phyloP scores from a whole-genome alignment of 139 green algal genomes.

The Coelastrella sp. region DNA sequence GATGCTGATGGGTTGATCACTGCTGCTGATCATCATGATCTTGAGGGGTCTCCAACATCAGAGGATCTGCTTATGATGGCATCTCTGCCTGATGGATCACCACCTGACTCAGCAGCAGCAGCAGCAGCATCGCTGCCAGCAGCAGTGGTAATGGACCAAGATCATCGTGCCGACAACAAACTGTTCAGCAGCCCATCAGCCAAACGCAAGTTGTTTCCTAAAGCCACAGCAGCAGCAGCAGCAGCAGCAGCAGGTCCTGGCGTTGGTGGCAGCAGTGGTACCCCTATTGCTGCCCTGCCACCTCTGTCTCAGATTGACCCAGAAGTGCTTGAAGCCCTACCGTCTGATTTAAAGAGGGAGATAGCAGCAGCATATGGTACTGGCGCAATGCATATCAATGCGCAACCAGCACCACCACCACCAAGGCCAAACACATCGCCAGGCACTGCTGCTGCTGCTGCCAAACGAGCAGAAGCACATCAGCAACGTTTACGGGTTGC shows the following conservation, averaged over 20 bases:
- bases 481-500: slow-evolving; percentile 7
- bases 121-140: slow-evolving; percentile 34
- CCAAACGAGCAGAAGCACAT: not conserved
- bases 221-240: slow-evolving; percentile 7
- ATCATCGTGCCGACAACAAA: not conserved
- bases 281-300: slow-evolving; percentile 52
- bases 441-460: not conserved
- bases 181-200: not conserved
- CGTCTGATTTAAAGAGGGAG: slow-evolving; percentile 71
- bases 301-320: slow-evolving; percentile 76
- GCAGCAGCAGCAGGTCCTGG: slow-evolving; percentile 1
- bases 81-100: not conserved
- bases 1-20: not conserved
- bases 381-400: not conserved
- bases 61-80: slow-evolving; percentile 3
- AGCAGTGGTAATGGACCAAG: slow-evolving; percentile 4
- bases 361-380: slow-evolving; percentile 73
- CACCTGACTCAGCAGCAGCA: slow-evolving; percentile 14
- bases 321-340: slow-evolving; percentile 76
- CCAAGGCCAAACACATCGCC: not conserved
- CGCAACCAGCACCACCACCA: not conserved
- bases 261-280: not conserved
- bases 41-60: not conserved
- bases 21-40: not conserved
- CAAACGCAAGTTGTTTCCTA: slow-evolving; percentile 17